These are phyloP conservation scores for Ambispora gerdemannii DNA, from an alignment of 192 early-diverging fungal species.

Conservation along the genomic window DNA sequence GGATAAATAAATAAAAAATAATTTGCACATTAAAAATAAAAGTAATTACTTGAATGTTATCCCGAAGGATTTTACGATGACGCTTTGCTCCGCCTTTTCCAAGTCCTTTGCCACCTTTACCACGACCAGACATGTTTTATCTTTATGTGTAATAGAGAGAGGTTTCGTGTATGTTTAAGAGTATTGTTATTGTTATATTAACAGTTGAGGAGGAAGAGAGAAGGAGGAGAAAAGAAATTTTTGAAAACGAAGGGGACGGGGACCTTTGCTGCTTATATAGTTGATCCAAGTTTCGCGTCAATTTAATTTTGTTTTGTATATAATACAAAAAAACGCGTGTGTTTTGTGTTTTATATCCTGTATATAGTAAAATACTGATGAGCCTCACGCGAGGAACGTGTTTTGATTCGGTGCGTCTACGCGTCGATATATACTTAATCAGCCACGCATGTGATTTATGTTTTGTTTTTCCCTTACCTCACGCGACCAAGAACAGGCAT, in stretches of 20 bases:
- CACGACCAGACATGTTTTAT: slow-evolving; percentile 89
- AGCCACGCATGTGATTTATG: too few relatives aligned
- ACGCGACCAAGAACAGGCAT: too few relatives aligned
- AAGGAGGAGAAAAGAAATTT: slow-evolving; percentile 6
- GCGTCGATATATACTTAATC: too few relatives aligned
- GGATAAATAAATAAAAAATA: neutral
- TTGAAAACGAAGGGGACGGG: neutral
- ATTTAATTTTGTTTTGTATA: slow-evolving; percentile 13
- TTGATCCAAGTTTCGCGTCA: neutral
- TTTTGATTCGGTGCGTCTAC: too few relatives aligned
- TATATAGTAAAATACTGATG: too few relatives aligned
- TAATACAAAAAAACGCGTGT: too few relatives aligned
- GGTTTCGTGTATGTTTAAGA: slow-evolving; percentile 6
- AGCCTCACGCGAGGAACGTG: too few relatives aligned
- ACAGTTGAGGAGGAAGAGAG: too few relatives aligned
- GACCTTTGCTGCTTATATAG: slow-evolving; percentile 13
- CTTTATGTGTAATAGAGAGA: slow-evolving; percentile 9
- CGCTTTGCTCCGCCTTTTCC: slow-evolving; percentile 99
- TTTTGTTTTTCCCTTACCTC: too few relatives aligned
- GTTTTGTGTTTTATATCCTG: too few relatives aligned
- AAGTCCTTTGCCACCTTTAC: slow-evolving; percentile 99
- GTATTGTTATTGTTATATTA: neutral
- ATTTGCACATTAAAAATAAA: neutral
- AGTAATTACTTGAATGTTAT: slow-evolving; percentile 88
- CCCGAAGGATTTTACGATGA: slow-evolving; percentile 99